A percentile compares a stretch with the other conserved stretches of the same genome.
These are phyloP conservation scores for Avena insularis DNA, from an alignment of 176 grass and related monocot species.

Conservation along the genomic window DNA sequence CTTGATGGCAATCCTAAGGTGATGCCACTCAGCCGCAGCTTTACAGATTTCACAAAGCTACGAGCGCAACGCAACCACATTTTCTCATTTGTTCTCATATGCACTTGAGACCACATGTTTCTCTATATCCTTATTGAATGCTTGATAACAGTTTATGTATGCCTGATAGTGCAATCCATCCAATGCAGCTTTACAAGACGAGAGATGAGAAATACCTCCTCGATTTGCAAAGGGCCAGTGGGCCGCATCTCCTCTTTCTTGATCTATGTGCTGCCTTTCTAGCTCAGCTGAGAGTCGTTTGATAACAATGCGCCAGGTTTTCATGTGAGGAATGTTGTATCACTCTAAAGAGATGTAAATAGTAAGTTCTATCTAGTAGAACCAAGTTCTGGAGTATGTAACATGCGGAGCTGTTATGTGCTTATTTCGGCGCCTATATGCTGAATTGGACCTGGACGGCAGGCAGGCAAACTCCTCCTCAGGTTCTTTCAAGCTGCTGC, in stretches of 20 bases:
- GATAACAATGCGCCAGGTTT: conserved; percentile 18
- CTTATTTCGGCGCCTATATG: conserved; percentile 17
- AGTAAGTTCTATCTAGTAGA: conserved; percentile 43
- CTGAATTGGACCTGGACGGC: conserved; percentile 22
- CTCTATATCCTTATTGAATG: neutral
- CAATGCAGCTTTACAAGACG: conserved; percentile 83
- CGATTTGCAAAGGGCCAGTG: conserved; percentile 76
- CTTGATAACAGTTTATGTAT: neutral
- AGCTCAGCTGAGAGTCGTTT: conserved; percentile 78
- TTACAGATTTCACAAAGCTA: conserved; percentile 14
- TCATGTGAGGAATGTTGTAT: conserved; percentile 21
- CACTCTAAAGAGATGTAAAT: conserved; percentile 48
- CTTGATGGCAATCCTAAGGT: neutral
- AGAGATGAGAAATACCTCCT: conserved; percentile 87
- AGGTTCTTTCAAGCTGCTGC: conserved; percentile 30
- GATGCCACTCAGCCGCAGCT: neutral
- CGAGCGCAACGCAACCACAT: neutral
- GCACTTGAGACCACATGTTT: neutral
- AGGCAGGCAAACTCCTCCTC: conserved; percentile 18
- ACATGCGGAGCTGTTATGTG: conserved; percentile 33
- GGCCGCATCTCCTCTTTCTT: conserved; percentile 80
- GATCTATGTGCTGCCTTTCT: conserved; percentile 81
- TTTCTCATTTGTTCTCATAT: neutral
- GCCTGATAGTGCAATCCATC: conserved; percentile 16
- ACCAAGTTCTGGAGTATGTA: conserved; percentile 45